phyloP scores from a whole-genome alignment of 2,329 filamentous ascomycete genomes.

The Cladosporium sp. region DNA sequence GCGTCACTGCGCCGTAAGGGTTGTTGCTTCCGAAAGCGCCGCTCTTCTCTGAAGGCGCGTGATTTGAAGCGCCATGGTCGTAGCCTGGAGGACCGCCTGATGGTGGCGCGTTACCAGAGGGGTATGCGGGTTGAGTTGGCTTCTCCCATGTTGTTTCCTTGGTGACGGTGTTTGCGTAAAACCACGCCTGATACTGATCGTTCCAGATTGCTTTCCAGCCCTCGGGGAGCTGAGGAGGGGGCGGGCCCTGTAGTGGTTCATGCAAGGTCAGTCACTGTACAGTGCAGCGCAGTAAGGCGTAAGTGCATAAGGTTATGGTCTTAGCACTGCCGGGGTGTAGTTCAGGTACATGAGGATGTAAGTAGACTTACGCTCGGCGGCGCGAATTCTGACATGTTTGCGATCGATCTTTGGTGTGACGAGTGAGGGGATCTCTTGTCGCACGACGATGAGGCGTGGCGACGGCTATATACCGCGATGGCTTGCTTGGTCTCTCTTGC shows the following conservation, averaged over 20 bases:
- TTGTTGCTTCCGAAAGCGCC: conserved; percentile 65
- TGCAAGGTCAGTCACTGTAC: conserved; percentile 17
- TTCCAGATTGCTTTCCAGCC: conserved; percentile 88
- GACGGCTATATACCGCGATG: conserved; percentile 1
- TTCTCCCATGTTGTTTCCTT: conserved; percentile 90
- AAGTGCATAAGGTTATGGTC: conserved; percentile 9
- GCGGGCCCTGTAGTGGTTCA: conserved; percentile 45
- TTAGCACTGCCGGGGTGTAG: conserved; percentile 29
- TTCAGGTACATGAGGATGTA: conserved; percentile 20
- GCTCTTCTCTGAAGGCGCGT: conserved; percentile 38
- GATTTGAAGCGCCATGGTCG: conserved; percentile 44
- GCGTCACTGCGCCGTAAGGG: conserved; percentile 56
- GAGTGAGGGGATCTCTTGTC: neutral
- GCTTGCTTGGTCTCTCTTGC: neutral
- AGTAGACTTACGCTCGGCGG: conserved; percentile 30
- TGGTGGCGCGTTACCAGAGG: conserved; percentile 46
- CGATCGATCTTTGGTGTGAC: conserved; percentile 1
- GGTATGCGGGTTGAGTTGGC: conserved; percentile 68
- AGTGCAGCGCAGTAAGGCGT: neutral
- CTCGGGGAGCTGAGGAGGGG: conserved; percentile 66
- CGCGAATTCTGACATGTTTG: conserved; percentile 36
- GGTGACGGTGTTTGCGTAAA: conserved; percentile 86
- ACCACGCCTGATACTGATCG: conserved; percentile 87
- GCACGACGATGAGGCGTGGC: neutral
- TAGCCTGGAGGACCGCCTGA: conserved; percentile 55